Base-by-base conservation (phyloP, 768 basidiomycete species). In the Russula virescens region DNA sequence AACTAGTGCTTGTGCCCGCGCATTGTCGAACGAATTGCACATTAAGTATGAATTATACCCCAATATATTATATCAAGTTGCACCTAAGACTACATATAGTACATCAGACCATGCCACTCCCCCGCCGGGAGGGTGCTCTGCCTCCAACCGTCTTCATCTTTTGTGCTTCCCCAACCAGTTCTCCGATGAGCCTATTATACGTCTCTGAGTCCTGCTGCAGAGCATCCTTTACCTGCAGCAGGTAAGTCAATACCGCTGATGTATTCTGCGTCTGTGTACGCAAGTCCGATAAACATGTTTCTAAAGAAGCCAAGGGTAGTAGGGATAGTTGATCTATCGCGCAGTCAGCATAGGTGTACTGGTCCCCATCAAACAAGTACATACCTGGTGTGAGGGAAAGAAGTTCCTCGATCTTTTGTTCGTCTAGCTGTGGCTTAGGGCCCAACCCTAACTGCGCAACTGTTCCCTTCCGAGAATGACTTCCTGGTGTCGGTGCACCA, bases 111-210 rank as follows among this genome's bases (percentile, higher is more conserved):
- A 52, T n/a, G 25, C 66, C 63, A 47, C 66, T 72, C 56, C 81
- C 80, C 66, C 82, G 78, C 64, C 79, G 78, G 66, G 72, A 68
- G 34, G 79, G 76, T 64, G 75, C 71, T 65, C 76, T 75, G 63
- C 76, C 77, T 68, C 86, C 89, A 18, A 83, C 83, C 8, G 83
- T 83, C 70, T 89, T 91, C 58, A 85, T 79, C 73, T 89, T 91
- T 71, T 91, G 90, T 38, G 94, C 94, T 73, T 96, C 92, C 47
- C 85, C 85, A n/a, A 97, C 92, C 54, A 97, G 77, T 71, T 93
- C 93, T 28, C 88, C 94, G 63, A 97, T 97, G 61, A 94, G 78
- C 18, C 85, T 87, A 73, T 97, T 95, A 70, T 93, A 94, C 28
- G 86, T 89, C 76, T 97, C 88, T 42, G 86, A 87, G 71, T 91